phyloP scores from a whole-genome alignment of 495 filamentous ascomycete genomes.

The Penicillium flavigenum region DNA sequence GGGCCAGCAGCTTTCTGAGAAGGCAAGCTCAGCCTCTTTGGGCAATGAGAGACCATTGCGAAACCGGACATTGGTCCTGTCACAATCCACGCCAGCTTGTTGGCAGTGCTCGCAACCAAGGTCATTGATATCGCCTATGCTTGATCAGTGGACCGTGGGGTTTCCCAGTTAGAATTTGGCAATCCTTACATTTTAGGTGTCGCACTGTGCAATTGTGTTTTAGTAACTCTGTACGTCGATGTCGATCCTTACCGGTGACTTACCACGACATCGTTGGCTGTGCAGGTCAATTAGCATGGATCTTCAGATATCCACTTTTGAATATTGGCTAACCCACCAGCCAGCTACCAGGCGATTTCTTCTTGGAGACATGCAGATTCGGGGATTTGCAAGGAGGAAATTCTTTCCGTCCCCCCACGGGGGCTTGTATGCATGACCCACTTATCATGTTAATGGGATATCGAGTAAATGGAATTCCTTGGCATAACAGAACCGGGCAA shows the following conservation, averaged over 20 bases:
- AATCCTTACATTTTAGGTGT: conserved; percentile 30
- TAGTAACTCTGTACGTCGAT: neutral
- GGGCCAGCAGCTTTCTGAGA: conserved; percentile 24
- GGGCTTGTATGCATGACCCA: neutral
- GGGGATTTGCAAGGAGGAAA: conserved; percentile 10
- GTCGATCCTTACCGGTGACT: neutral
- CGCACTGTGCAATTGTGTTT: conserved; percentile 19
- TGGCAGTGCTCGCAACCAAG: conserved; percentile 24
- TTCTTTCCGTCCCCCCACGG: conserved; percentile 15
- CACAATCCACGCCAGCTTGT: conserved; percentile 22
- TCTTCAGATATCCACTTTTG: neutral
- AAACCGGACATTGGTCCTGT: conserved; percentile 29
- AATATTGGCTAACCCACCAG: conserved; percentile 12
- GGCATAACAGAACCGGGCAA: too few relatives aligned
- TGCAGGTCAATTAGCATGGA: conserved; percentile 7
- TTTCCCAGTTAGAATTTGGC: too few relatives aligned
- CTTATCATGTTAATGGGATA: neutral
- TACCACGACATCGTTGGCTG: conserved; percentile 27
- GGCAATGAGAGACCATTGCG: conserved; percentile 20
- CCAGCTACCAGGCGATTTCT: conserved; percentile 16
- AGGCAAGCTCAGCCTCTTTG: conserved; percentile 17
- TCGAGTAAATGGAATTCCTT: too few relatives aligned
- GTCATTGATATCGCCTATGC: conserved; percentile 24
- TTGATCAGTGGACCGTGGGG: too few relatives aligned
- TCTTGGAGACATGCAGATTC: conserved; percentile 4